Base-by-base conservation (phyloP, 345 rosid species). In the Dimocarpus longan region DNA sequence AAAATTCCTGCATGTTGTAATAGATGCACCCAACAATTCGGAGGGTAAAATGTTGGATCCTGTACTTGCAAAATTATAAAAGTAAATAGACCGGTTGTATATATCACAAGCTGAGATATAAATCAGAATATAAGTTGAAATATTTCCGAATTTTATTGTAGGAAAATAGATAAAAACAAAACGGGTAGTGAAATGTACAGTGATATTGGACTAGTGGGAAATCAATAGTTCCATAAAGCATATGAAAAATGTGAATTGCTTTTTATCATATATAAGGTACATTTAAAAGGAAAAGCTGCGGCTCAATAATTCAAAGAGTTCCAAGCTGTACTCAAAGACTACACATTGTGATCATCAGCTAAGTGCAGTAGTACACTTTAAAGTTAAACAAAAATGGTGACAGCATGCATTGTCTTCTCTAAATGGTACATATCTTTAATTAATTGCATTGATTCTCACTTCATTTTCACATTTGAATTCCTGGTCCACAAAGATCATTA, bases 221-320 rank as follows among this genome's bases (percentile, higher is more conserved):
- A 48, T 43, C 7, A 5, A 59, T 26, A 15, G 68, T 56, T 43
- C 37, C 40, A 8, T 24, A n/a, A 39, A 59, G 64, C 64, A 37
- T 32, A 18, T 11, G 48, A 15, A n/a, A 54, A 5, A 16, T 5
- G n/a, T 16, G 59, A n/a, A 62, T 21, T 37, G 46, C 63, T 56
- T 56, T 70, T 18, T 15, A 32, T 28, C n/a, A 19, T 18, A 40
- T 2, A 32, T 32, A 73, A 57, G 52, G 59, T 12, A 60, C 28
- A 21, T 60, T 60, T 32, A 32, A 65, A 48, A n/a, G 32, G 10
- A 42, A 66, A 65, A 21, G 78, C 71, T 75, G 78, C 32, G 18
- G 28, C 70, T 28, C 24, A 15, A 43, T 4, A 62, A 15, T 74
- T 62, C 77, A 24, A 43, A 32, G 57, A 59, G 16, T 60, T 40